Evolutionary conservation across 2,329 filamentous ascomycete species (phyloP), one percentile per base, ranked within the genome.

Genomic region (Aaosphaeria pasadenensis): DNA sequence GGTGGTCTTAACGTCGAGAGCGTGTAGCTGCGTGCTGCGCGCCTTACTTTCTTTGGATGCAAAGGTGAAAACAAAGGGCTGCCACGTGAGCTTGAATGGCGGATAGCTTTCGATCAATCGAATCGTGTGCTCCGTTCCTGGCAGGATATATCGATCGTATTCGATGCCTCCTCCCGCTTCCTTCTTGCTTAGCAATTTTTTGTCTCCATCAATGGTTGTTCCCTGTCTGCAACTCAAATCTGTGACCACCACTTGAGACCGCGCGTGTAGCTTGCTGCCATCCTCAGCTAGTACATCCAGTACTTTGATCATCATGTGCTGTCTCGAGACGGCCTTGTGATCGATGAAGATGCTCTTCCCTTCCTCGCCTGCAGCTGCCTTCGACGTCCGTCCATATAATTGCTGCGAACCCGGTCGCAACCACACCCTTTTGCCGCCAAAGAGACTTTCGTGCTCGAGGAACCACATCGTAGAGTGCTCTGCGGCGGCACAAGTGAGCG

Each of bases 1-100:
- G 11, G 88, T 75, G 11, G 90, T 85, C 69, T 96, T 97, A 69
- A 97, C 86, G 64, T 96, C 94, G n/a, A 95, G 78, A 40, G 86
- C 82, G 64, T 95, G 90, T 13, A 97, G 81, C 45, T 79, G 79
- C 31, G 80, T 73, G 52, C 82, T 58, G 86, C 83, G 57, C 49
- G 67, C 57, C 78, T 74, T 77, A 55, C 85, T 88, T 48, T 79
- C 81, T 6, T 86, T 84, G 49, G 89, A 87, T 39, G 85, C 89
- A 48, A 97, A 43, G 7, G 39, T 77, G n/a, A 36, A 9, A n/a
- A 91, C 84, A 6, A 89, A 78, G 0, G 90, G 87, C 30, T 84
- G 74, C 91, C 92, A 97, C 51, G 77, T 83, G 46, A 96, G 80
- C 24, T 71, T 75, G 57, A 89, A 86, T 11, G 80, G 69, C 57